Percentiles rank a stretch among this genome's conserved stretches.
Conservation (phyloP, 163 green algal genomes). For the Scenedesmus sp. region DNA sequence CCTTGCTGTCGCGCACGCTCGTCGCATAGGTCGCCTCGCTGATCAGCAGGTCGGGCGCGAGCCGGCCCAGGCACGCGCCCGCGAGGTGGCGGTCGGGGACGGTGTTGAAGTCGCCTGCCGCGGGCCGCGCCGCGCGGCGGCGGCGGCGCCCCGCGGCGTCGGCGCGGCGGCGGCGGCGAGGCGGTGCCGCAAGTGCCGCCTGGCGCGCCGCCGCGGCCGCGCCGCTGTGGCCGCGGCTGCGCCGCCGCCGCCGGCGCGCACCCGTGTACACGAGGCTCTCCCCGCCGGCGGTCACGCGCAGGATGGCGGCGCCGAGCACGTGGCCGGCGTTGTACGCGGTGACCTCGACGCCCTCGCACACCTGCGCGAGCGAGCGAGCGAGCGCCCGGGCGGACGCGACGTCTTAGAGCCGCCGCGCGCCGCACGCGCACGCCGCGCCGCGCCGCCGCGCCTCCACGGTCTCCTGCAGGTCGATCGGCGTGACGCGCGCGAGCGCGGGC, state of each 20-base stretch:
- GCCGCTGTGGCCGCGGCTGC: no score
- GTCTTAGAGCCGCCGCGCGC: neutral
- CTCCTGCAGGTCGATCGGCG: constrained; percentile 34
- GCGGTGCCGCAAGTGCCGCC: no score
- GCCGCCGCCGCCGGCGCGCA: neutral
- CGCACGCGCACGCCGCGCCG: no score
- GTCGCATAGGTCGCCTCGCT: constrained; percentile 51
- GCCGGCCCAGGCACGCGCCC: constrained; percentile 80
- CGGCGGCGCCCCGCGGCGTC: neutral
- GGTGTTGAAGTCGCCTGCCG: constrained; percentile 79
- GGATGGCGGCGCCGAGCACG: constrained; percentile 98
- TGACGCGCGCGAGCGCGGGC: constrained; percentile 27
- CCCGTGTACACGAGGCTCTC: constrained; percentile 92
- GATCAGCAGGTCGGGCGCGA: constrained; percentile 80
- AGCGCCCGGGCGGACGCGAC: neutral
- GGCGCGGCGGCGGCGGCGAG: neutral
- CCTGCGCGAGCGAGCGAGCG: no score
- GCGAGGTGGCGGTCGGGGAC: constrained; percentile 93
- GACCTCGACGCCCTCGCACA: constrained; percentile 59
- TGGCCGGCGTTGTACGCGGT: constrained; percentile 93
- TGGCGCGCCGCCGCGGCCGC: no score
- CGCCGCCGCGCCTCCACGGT: constrained; percentile 18
- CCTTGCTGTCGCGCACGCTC: constrained; percentile 2
- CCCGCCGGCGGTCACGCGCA: constrained; percentile 92
- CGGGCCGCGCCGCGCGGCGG: neutral